Percentiles rank a stretch among this genome's conserved stretches.
phyloP scores from a whole-genome alignment of 2,329 filamentous ascomycete genomes.

The Penicillium sp. region DNA sequence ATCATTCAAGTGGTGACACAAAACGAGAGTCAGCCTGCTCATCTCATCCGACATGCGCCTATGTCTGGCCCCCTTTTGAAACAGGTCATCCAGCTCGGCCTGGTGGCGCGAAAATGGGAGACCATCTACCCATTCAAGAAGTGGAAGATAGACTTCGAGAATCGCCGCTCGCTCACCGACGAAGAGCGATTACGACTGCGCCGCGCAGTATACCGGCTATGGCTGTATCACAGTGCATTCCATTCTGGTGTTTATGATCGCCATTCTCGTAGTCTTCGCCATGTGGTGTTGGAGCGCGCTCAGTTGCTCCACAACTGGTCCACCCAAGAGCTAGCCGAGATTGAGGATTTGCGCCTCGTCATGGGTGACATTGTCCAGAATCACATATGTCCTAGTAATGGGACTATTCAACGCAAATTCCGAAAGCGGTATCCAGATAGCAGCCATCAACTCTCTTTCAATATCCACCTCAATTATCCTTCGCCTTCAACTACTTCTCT shows the following conservation, averaged over 20 bases:
- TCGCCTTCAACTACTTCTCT: conserved; percentile 18
- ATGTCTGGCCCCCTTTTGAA: conserved; percentile 56
- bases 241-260: conserved; percentile 54
- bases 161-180: conserved; percentile 52
- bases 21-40: conserved; percentile 58
- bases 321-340: conserved; percentile 55
- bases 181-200: conserved; percentile 53
- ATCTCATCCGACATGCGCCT: conserved; percentile 52
- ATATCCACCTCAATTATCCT: conserved; percentile 53
- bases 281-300: conserved; percentile 52
- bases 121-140: conserved; percentile 63
- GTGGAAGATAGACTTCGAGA: conserved; percentile 58
- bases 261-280: conserved; percentile 48
- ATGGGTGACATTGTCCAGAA: conserved; percentile 56
- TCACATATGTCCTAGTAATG: conserved; percentile 62
- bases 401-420: conserved; percentile 58
- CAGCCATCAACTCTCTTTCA: conserved; percentile 51
- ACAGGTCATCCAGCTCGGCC: conserved; percentile 55
- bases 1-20: conserved; percentile 60
- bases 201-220: conserved; percentile 59
- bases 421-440: conserved; percentile 54
- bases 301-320: conserved; percentile 60
- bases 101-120: conserved; percentile 57
- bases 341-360: conserved; percentile 57
- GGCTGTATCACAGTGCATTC: conserved; percentile 60